Evolutionary conservation across 225 moss, liverwort and hornwort species (phyloP).

Genomic region (Marchantia polymorpha): DNA sequence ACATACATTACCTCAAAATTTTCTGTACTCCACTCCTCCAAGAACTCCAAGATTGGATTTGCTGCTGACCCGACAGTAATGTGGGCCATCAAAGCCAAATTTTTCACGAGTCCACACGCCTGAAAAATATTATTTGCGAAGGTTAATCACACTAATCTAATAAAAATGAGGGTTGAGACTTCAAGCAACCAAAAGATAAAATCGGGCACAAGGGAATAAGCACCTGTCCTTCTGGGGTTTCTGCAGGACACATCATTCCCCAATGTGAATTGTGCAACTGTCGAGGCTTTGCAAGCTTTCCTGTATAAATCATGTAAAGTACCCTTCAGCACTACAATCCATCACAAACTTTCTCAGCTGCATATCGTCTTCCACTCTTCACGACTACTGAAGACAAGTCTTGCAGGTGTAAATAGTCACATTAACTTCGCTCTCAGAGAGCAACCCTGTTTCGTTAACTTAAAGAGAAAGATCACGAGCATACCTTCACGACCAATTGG

Average conservation of each 20-base stretch:
- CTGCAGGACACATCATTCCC: conserved; percentile 99
- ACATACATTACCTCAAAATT: conserved; percentile 67
- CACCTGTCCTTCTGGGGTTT: conserved; percentile 94
- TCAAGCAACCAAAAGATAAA: not conserved
- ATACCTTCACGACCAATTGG: conserved; percentile 93
- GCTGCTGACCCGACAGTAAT: conserved; percentile 97
- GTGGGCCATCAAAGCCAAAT: conserved; percentile 97
- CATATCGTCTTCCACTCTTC: not conserved
- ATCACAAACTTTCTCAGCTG: not conserved
- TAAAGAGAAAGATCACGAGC: not conserved
- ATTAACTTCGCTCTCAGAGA: not conserved
- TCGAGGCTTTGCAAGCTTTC: conserved; percentile 98
- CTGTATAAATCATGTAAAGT: conserved; percentile 1
- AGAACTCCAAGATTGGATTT: conserved; percentile 95
- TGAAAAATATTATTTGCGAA: not conserved
- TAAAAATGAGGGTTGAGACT: not conserved
- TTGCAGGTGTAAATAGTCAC: not conserved
- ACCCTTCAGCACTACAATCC: not conserved
- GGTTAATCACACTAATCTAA: not conserved
- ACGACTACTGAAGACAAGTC: not conserved
- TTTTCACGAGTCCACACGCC: conserved; percentile 97
- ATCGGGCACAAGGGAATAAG: not conserved
- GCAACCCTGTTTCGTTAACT: not conserved
- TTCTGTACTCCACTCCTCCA: conserved; percentile 99
- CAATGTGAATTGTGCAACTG: conserved; percentile 99